Evolutionary conservation across 805 yeast genomes (phyloP), one percentile per base, ranked within the genome.

Genomic region (Wickerhamiella brachini): DNA sequence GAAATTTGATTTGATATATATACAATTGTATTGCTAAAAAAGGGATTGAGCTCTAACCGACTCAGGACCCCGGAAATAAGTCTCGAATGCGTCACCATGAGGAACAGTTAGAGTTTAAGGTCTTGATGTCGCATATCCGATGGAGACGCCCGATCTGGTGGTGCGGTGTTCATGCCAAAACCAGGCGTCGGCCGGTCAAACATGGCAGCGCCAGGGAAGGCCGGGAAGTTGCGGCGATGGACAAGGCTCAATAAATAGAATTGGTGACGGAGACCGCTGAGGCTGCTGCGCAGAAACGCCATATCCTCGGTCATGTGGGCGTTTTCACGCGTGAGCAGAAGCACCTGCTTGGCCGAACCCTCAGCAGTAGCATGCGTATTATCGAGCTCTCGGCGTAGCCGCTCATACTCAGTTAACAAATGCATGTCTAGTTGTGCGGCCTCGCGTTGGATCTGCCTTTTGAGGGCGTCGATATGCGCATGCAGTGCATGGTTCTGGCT

Each of bases 261-360:
- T 53, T 68, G 72, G 34, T 68, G 67, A 2, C 69, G 61, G n/a
- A 68, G 51, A 12, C 65, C 60, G 37, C 63, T 65, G 47, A 67
- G 51, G 2, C 62, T 65, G 15, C 59, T 50, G 18, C 63, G 58
- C 38, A 67, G 51, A 42, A 59, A 57, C 20, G 61, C 58, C 22
- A 68, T 45, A 31, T 68, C 71, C 34, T 65, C 69, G 29, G 58
- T 54, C 20, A 59, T 55, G 15, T 67, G 61, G 31, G 60, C 54
- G 47, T 59, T 63, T 49, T 68, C 71, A 21, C 66, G 62, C 56
- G 61, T 62, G 21, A 66, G 58, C 55, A 62, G 53, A 52, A 65
- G 58, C 45, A 59, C 51, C 43, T 65, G 64, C 51, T 65, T 60
- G 43, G 65, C 55, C 45, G 65, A 68, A 43, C 62, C 54, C 44